Percentiles rank a stretch among this genome's conserved stretches.
Conservation (phyloP, 2,329 filamentous ascomycete genomes). For the Periconia sp. region DNA sequence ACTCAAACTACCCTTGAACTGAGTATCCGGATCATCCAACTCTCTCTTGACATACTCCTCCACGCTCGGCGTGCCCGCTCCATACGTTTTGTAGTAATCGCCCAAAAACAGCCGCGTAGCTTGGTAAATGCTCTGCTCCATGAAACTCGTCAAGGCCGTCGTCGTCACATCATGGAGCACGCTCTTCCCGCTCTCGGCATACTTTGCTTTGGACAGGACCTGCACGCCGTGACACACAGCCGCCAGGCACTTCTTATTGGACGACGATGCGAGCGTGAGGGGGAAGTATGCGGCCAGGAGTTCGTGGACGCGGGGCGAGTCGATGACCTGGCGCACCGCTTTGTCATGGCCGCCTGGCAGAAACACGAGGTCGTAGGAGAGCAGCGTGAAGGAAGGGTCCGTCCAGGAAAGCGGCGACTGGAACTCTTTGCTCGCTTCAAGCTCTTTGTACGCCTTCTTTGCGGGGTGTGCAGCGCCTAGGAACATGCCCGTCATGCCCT, state of each 20-base stretch:
- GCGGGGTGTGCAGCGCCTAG: not conserved
- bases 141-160: not conserved
- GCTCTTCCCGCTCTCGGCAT: not conserved
- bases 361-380: not conserved
- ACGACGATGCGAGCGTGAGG: not conserved
- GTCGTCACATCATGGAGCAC: not conserved
- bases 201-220: not conserved
- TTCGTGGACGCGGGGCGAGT: not conserved
- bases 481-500: not conserved
- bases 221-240: not conserved
- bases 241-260: not conserved
- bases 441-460: not conserved
- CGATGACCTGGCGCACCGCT: not conserved
- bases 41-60: not conserved
- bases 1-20: not conserved
- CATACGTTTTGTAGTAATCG: slow-evolving; percentile 2
- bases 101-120: not conserved
- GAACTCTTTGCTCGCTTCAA: not conserved
- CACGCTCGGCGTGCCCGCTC: not conserved
- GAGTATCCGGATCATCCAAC: not conserved
- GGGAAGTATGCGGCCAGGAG: not conserved
- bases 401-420: not conserved
- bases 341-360: not conserved
- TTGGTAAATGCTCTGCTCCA: not conserved
- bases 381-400: not conserved